Evolutionary conservation across 2,329 filamentous ascomycete species (phyloP), one percentile per base, ranked within the genome.

Genomic region (Pseudogymnoascus sp.): DNA sequence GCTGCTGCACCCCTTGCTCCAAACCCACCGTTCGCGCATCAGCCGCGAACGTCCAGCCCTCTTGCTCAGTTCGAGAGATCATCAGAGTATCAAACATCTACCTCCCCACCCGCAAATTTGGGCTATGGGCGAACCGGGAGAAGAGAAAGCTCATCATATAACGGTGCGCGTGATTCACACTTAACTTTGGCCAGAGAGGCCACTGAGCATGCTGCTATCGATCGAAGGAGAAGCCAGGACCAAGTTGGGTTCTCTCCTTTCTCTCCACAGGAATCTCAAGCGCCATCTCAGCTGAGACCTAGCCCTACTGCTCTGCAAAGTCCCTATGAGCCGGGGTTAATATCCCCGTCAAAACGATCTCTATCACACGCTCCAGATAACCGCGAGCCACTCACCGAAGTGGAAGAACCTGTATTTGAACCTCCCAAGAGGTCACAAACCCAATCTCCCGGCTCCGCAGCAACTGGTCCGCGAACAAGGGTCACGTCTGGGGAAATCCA

Each of bases 21-120:
- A 31, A 51, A 80, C 26, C 75, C 82, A 12, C 73, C 79, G 39
- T 75, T 86, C 42, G 77, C 83, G 57, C 84, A 87, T 69, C 80
- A 85, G 66, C 85, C 86, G 7, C 78, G 86, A 66, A 88, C 86
- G 1, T 88, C 85, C 1, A 88, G 86, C 67, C 86, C 86, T 0
- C 73, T 88, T 64, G 85, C 85, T 5, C 84, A 88, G 68, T 87
- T 86, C 64, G 85, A 87, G 71, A 77, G 79, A 61, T 62, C 40
- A 68, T 60, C 68, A 65, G 70, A 73, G 29, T 62, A 47, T 21
- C 64, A 69, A 16, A 63, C 66, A 34, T 63, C 68, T 51, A 11
- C 51, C 16, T 57, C 29, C 16, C 51, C 51, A 10, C 51, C 51
- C 4, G 29, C 29, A 57, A 57, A 36, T 21, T 31, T 57, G 7